Evolutionary conservation across 2,329 filamentous ascomycete species (phyloP), one percentile per base, ranked within the genome.

Genomic region (Aspergillus pseudotamarii): DNA sequence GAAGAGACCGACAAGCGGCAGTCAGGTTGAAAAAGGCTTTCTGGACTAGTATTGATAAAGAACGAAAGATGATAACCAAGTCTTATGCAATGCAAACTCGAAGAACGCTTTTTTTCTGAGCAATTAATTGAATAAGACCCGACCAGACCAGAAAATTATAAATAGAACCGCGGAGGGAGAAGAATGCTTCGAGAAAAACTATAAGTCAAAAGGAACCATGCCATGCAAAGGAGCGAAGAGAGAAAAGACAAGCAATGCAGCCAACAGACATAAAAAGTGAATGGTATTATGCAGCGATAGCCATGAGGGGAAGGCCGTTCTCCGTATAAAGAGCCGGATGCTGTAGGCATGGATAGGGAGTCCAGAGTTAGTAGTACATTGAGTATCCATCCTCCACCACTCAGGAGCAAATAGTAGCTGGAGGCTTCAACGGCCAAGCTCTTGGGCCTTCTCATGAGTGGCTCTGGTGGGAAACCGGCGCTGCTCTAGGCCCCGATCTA

Each of bases 401-500:
- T 34, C 32, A 30, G 28, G 28, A 54, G 51, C 51, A 54, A 54
- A 54, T 54, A 54, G 30, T 54, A 36, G 9, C 23, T 19, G 30
- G 14, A 28, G 26, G 28, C 16, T 53, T 53, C 32, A 55, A 55
- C 51, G 34, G 51, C 51, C 51, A 55, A 55, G 51, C 51, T 36
- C 51, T 55, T 55, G 51, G 51, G 26, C 34, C 50, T 30, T 21
- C 28, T 26, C 50, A 53, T 38, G 30, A 55, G 32, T 38, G 51
- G 51, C 32, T 38, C 51, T 55, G n/a, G n/a, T 55, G 3, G 50
- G 50, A 53, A 34, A 12, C n/a, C 50, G 50, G 50, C 50, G n/a
- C n/a, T 55, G 51, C 30, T 55, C 51, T 55, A 55, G 51, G 32
- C 51, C 51, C 30, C 30, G 51, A 55, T 55, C 51, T 55, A 55